Evolutionary conservation across 2,329 filamentous ascomycete species (phyloP).

Genomic region (Fusarium verticillioides): DNA sequence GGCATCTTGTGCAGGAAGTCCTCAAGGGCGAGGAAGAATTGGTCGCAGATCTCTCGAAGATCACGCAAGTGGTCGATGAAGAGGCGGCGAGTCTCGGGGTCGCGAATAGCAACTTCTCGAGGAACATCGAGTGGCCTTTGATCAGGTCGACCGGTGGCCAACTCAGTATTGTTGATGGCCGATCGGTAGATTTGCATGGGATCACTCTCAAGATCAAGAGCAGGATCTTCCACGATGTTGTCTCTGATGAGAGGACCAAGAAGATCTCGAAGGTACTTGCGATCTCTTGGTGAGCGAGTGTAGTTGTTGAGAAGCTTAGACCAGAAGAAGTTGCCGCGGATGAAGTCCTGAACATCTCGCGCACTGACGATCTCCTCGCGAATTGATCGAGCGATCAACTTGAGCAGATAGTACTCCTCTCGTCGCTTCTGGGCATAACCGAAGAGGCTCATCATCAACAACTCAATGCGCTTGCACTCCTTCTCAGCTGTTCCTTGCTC

Average conservation of each 20-base stretch:
- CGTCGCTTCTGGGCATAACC: conserved; percentile 96
- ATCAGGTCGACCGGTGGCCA: conserved; percentile 88
- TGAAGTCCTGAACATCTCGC: conserved; percentile 80
- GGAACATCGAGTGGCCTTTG: conserved; percentile 84
- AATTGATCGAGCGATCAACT: conserved; percentile 83
- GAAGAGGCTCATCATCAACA: conserved; percentile 95
- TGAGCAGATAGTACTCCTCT: conserved; percentile 96
- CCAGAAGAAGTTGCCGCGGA: conserved; percentile 94
- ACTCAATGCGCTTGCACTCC: conserved; percentile 91
- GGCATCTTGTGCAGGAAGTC: conserved; percentile 89
- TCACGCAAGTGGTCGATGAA: conserved; percentile 97
- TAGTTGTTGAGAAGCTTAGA: conserved; percentile 87
- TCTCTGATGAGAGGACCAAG: conserved; percentile 87
- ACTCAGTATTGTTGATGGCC: conserved; percentile 96
- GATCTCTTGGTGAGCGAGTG: conserved; percentile 87
- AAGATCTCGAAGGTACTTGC: conserved; percentile 90
- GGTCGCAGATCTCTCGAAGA: conserved; percentile 91
- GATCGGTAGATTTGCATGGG: conserved; percentile 97
- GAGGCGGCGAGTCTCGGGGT: conserved; percentile 88
- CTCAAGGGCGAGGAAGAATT: conserved; percentile 85
- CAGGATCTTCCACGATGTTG: conserved; percentile 91
- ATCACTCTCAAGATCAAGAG: conserved; percentile 93
- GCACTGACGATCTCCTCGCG: conserved; percentile 86
- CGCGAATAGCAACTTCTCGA: conserved; percentile 93
- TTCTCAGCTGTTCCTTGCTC: conserved; percentile 89